Base-by-base conservation (phyloP, 192 early-diverging fungal species). In the Gaertneriomyces semiglobifer region DNA sequence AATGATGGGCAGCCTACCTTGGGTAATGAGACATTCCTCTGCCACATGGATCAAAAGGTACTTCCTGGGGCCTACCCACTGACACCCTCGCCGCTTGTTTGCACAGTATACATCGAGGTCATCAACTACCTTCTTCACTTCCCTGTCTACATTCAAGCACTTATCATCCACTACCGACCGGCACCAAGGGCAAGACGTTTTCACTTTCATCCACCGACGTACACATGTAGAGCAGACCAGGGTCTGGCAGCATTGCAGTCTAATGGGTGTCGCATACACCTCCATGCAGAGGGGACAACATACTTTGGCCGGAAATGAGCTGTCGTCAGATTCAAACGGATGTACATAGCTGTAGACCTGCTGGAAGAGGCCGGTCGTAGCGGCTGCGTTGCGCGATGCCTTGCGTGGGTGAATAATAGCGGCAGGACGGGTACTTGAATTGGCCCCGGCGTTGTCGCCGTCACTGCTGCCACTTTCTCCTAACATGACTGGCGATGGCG, bases 21-120 rank as follows among this genome's bases (percentile, higher is more conserved):
- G 38, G 38, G 66, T 60, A 11, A 64, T 11, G 4, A 71, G 10
- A 39, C 69, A 71, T 47, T 71, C 69, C 44, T 71, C 62, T 12
- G 69, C 61, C 40, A 71, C 69, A 25, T 71, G 69, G 7, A 71
- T 48, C 14, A 71, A 55, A 0, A 60, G 38, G 40, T 71, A 71
- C 43, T 65, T 64, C 18, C 69, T 48, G 10, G 69, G 69, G 7
- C 69, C 69, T 7, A 71, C 62, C 69, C 69, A 71, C 52, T 71
- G 50, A 46, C 69, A 71, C 20, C 69, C 69, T 40, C 65, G 60
- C 40, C 69, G 11, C 16, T 48, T 55, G 43, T 63, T 48, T 39
- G 55, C 55, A 40, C 69, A 71, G 44, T 50, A 58, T 2, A 63
- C 62, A 58, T 71, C 69, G 43, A 71, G 42, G 25, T 71, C 69